phyloP scores from a whole-genome alignment of 225 moss, liverwort and hornwort species.

The Antitrichia curtipendula region DNA sequence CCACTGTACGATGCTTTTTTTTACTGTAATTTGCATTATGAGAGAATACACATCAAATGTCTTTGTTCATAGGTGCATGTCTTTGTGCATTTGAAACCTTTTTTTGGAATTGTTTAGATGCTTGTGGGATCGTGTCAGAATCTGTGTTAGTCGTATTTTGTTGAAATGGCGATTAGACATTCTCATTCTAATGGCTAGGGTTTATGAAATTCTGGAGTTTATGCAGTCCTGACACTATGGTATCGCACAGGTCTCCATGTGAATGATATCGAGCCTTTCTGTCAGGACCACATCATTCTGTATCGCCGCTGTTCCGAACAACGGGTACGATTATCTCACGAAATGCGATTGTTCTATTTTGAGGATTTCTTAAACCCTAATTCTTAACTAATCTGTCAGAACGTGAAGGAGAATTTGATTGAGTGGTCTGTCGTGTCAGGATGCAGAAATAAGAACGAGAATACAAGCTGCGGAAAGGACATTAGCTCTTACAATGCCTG shows the following conservation, averaged over 20 bases:
- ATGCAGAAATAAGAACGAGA: constrained; percentile 38
- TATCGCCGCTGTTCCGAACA: constrained; percentile 77
- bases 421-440: constrained; percentile 17
- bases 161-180: neutral
- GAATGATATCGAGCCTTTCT: constrained; percentile 96
- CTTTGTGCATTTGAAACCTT: neutral
- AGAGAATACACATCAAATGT: neutral
- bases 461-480: constrained; percentile 59
- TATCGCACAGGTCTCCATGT: constrained; percentile 57
- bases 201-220: neutral
- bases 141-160: neutral
- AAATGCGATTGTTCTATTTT: neutral
- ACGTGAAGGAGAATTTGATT: neutral
- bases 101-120: neutral
- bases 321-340: constrained; percentile 15
- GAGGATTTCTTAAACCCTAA: neutral
- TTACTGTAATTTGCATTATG: neutral
- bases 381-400: neutral
- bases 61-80: neutral
- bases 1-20: constrained; percentile 21
- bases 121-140: neutral
- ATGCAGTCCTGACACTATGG: neutral
- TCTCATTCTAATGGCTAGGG: neutral
- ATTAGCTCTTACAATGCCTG: constrained; percentile 61
- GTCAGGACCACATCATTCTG: constrained; percentile 85